Percentiles rank a stretch among this genome's conserved stretches.
Conservation (phyloP, 2,329 filamentous ascomycete species). For the Aspergillus sp. region DNA sequence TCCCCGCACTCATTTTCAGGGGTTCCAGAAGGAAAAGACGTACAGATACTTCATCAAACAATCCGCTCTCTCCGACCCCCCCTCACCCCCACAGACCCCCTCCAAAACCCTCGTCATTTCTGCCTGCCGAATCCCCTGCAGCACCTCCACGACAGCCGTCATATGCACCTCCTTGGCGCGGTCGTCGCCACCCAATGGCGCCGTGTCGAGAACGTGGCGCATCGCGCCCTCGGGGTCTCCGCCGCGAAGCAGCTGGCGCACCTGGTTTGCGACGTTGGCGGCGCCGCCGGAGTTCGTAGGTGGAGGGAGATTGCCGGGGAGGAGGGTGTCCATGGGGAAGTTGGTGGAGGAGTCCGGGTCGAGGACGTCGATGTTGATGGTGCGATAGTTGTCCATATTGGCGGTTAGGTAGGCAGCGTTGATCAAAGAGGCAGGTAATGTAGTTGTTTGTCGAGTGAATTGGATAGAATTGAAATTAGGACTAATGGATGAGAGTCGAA, state of each 20-base stretch:
- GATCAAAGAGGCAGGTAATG: neutral
- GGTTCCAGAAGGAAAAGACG: slow-evolving; percentile 26
- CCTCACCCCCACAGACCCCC: slow-evolving; percentile 67
- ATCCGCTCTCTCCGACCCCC: slow-evolving; percentile 78
- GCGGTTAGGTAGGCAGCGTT: neutral
- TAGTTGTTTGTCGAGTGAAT: too few species aligned
- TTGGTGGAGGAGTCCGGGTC: slow-evolving; percentile 84
- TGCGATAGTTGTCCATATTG: slow-evolving; percentile 59
- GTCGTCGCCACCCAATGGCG: slow-evolving; percentile 55
- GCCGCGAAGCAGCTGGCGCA: slow-evolving; percentile 77
- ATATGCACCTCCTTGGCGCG: slow-evolving; percentile 71
- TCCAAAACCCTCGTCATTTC: slow-evolving; percentile 88
- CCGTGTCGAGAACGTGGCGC: slow-evolving; percentile 72
- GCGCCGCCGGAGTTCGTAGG: slow-evolving; percentile 71
- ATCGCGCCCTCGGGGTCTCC: slow-evolving; percentile 83
- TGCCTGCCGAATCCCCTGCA: slow-evolving; percentile 91
- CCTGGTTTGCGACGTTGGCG: slow-evolving; percentile 67
- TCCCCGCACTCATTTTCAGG: neutral
- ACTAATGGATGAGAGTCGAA: neutral
- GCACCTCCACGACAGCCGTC: slow-evolving; percentile 79
- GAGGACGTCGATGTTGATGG: slow-evolving; percentile 87
- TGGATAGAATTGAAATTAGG: too few species aligned
- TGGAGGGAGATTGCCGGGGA: slow-evolving; percentile 59
- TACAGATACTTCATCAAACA: slow-evolving; percentile 97
- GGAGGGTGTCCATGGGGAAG: slow-evolving; percentile 80